Conservation (phyloP, 2,329 filamentous ascomycete species). For the Ploettnerulaceae sp. region DNA sequence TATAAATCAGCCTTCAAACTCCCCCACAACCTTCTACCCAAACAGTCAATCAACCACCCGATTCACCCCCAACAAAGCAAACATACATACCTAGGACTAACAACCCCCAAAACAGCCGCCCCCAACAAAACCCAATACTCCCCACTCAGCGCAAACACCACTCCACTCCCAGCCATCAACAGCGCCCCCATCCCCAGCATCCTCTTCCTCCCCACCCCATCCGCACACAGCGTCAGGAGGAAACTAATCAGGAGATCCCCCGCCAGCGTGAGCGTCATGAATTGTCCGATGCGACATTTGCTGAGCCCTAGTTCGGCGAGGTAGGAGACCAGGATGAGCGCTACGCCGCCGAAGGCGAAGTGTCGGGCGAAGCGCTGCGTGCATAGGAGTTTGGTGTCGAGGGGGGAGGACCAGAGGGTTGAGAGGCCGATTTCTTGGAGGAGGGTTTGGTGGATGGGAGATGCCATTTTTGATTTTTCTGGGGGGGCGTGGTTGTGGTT, state of each 20-base stretch:
- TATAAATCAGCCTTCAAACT: background rate
- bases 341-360: slow-evolving; percentile 4
- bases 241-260: slow-evolving; percentile 1
- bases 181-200: background rate
- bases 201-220: background rate
- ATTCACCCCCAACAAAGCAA: background rate
- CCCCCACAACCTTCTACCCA: too few species aligned
- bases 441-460: too few species aligned
- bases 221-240: background rate
- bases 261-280: slow-evolving; percentile 3
- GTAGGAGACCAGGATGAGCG: slow-evolving; percentile 1
- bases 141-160: slow-evolving; percentile 2
- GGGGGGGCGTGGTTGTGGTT: too few species aligned
- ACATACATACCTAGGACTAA: slow-evolving; percentile 3
- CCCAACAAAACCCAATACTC: slow-evolving; percentile 1
- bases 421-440: too few species aligned
- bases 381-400: slow-evolving; percentile 3
- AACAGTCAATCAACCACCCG: too few species aligned
- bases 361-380: background rate
- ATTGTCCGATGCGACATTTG: background rate
- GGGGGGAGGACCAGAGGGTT: background rate
- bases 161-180: background rate
- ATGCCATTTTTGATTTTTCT: too few species aligned
- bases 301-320: background rate
- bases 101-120: slow-evolving; percentile 1